Percentiles rank a stretch among this genome's conserved stretches.
phyloP scores from a whole-genome alignment of 2,329 filamentous ascomycete species.

The Xylariaceae sp. region DNA sequence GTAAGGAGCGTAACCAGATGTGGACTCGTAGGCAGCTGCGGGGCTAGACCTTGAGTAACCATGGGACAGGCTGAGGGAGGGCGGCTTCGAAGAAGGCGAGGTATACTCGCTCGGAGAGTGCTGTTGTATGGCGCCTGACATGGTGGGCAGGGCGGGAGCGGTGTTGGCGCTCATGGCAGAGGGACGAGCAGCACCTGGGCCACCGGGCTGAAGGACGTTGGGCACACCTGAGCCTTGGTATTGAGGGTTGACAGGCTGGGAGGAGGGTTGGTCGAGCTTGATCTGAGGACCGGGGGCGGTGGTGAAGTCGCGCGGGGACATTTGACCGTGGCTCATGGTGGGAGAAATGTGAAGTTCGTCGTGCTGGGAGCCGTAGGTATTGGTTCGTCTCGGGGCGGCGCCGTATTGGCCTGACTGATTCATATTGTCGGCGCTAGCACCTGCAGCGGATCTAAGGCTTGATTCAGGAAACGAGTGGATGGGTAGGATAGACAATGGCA shows the following conservation, averaged over 20 bases:
- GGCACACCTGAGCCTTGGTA: conserved; percentile 46
- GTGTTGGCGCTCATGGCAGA: conserved; percentile 38
- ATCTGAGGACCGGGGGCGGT: conserved; percentile 40
- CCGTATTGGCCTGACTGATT: conserved; percentile 34
- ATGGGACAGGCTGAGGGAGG: conserved; percentile 62
- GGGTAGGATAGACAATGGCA: too few species aligned
- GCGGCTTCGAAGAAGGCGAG: conserved; percentile 61
- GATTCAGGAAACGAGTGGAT: too few species aligned
- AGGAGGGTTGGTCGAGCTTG: conserved; percentile 42
- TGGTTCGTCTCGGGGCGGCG: conserved; percentile 32
- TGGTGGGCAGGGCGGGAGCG: conserved; percentile 42
- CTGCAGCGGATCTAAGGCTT: conserved; percentile 10
- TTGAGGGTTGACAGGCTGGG: conserved; percentile 32
- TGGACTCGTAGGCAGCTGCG: conserved; percentile 54
- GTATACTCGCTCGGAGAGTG: conserved; percentile 32
- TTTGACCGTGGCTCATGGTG: conserved; percentile 39
- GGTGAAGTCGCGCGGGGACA: conserved; percentile 45
- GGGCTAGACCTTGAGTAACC: conserved; percentile 84
- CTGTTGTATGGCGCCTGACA: conserved; percentile 37
- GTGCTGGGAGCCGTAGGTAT: conserved; percentile 32
- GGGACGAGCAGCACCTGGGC: conserved; percentile 32
- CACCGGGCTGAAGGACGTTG: conserved; percentile 56
- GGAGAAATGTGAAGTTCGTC: conserved; percentile 53
- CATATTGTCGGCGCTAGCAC: conserved; percentile 25
- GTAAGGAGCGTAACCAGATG: conserved; percentile 50